Conservation (phyloP, 1,284 basidiomycete species). For the Neolentinus lepideus region DNA sequence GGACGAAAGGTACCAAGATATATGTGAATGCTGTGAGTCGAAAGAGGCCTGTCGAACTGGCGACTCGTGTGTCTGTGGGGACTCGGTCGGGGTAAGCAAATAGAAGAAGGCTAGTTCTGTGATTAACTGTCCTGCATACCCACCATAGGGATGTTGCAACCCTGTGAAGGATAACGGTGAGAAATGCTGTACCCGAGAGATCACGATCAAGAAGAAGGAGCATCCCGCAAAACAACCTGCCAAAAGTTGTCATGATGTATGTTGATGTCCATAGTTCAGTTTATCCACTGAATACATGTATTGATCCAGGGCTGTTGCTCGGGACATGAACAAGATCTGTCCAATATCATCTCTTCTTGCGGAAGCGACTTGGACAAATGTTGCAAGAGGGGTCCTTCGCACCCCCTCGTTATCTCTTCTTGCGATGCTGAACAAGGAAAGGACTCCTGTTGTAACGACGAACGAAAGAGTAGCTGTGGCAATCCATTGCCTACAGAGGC, state of each 20-base stretch:
- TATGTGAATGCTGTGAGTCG: constrained; percentile 22
- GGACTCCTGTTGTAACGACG: neutral
- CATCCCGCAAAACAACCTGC: neutral
- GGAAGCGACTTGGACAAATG: neutral
- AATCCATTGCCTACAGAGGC: neutral
- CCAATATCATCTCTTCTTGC: neutral
- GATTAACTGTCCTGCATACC: neutral
- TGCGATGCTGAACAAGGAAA: neutral
- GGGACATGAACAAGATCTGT: neutral
- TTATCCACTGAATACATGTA: neutral
- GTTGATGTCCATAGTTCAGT: neutral
- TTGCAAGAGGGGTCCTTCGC: neutral
- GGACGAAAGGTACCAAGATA: constrained; percentile 16
- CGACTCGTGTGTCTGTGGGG: constrained; percentile 12
- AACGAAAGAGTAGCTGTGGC: neutral
- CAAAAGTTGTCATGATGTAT: neutral
- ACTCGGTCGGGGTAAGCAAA: neutral
- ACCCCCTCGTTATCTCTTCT: neutral
- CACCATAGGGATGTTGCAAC: neutral
- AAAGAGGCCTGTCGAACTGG: constrained; percentile 15
- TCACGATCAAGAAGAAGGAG: neutral
- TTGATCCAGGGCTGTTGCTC: neutral
- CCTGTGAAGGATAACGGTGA: neutral
- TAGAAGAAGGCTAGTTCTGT: neutral
- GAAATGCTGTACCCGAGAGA: neutral